Conservation (phyloP, 1,284 basidiomycete genomes). For the Apiotrichum montevideense region DNA sequence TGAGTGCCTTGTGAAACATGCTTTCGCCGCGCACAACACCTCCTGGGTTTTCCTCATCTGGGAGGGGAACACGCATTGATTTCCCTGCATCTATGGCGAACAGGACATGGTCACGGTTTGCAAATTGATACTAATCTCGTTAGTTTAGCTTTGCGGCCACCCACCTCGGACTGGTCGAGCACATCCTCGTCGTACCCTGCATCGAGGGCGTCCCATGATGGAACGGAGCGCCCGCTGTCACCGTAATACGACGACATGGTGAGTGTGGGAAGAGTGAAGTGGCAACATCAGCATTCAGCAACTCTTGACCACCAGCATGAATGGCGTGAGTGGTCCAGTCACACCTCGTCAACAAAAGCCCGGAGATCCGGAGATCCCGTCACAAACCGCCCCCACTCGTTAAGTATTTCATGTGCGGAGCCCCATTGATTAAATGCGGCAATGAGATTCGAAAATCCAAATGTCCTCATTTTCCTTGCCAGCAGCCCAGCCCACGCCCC, state of each 20-base stretch:
- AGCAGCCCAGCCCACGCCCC: too few relatives aligned
- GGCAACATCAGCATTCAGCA: background rate
- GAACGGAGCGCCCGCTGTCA: slow-evolving; percentile 18
- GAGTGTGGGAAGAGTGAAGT: background rate
- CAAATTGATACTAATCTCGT: slow-evolving; percentile 66
- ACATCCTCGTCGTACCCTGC: slow-evolving; percentile 33
- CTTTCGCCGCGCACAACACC: slow-evolving; percentile 38
- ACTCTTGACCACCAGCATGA: background rate
- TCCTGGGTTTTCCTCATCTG: slow-evolving; percentile 47
- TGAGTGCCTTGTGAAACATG: slow-evolving; percentile 57
- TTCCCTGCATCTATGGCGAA: slow-evolving; percentile 90
- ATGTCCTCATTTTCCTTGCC: too few relatives aligned
- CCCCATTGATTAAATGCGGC: too few relatives aligned
- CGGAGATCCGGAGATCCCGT: too few relatives aligned
- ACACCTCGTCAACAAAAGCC: too few relatives aligned
- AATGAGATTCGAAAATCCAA: too few relatives aligned
- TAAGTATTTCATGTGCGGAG: too few relatives aligned
- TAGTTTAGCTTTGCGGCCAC: background rate
- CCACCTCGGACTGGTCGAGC: slow-evolving; percentile 38
- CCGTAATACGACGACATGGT: slow-evolving; percentile 41
- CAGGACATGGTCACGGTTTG: slow-evolving; percentile 72
- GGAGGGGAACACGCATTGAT: slow-evolving; percentile 70
- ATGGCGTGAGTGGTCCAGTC: slow-evolving; percentile 17
- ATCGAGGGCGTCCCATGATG: slow-evolving; percentile 39
- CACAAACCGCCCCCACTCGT: too few relatives aligned